A percentile compares a stretch with the other conserved stretches of the same genome.
Conservation (phyloP, 176 grass and related monocot species). For the Oryza brachyantha region DNA sequence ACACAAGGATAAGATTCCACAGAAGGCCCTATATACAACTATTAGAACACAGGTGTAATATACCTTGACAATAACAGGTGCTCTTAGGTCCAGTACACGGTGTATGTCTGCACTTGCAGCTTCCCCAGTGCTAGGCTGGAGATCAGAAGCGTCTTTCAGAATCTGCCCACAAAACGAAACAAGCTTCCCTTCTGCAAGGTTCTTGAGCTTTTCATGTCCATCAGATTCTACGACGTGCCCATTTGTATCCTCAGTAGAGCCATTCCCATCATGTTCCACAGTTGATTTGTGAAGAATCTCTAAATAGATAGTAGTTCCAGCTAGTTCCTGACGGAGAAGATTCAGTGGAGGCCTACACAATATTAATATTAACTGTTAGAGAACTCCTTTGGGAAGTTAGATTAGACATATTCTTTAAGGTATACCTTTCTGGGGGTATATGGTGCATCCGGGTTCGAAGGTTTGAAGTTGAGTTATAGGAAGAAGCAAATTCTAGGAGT, state of each 20-base stretch:
- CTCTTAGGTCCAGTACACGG: slow-evolving; percentile 83
- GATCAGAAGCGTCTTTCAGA: slow-evolving; percentile 92
- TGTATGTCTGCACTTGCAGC: slow-evolving; percentile 67
- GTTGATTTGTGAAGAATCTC: slow-evolving; percentile 97
- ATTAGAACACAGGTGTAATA: slow-evolving; percentile 33
- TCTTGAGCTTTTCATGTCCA: slow-evolving; percentile 70
- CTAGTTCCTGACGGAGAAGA: slow-evolving; percentile 96
- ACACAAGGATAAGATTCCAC: not conserved
- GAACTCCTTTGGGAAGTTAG: slow-evolving; percentile 1
- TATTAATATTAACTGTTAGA: slow-evolving; percentile 41
- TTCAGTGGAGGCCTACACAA: slow-evolving; percentile 75
- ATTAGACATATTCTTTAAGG: not conserved
- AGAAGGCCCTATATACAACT: not conserved
- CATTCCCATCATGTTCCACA: slow-evolving; percentile 29
- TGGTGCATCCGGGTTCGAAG: slow-evolving; percentile 94
- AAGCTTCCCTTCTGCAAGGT: slow-evolving; percentile 82
- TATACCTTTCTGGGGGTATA: slow-evolving; percentile 79
- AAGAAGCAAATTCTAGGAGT: slow-evolving; percentile 94
- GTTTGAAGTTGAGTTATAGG: slow-evolving; percentile 94
- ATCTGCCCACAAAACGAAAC: slow-evolving; percentile 91
- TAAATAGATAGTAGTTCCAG: slow-evolving; percentile 91
- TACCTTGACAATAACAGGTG: slow-evolving; percentile 99
- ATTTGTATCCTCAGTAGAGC: slow-evolving; percentile 36
- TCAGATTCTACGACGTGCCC: slow-evolving; percentile 37
- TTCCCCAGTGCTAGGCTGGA: slow-evolving; percentile 74